Conservation (phyloP, 2,329 filamentous ascomycete genomes). For the Fusarium tuaranense region DNA sequence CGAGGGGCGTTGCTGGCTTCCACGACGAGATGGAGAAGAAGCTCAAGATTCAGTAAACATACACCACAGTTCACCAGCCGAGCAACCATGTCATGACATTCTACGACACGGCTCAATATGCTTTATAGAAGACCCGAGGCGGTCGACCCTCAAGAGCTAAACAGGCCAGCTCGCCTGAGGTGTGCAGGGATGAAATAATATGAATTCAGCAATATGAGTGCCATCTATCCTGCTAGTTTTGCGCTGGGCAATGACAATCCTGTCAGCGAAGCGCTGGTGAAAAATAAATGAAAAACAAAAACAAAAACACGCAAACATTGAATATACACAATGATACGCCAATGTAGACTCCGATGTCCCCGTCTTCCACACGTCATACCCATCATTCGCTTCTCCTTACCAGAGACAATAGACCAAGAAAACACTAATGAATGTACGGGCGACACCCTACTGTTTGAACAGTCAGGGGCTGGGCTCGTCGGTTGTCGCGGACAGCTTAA, state of each 20-base stretch:
- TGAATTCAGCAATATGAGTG: slow-evolving; percentile 25
- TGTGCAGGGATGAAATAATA: slow-evolving; percentile 14
- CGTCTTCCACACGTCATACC: slow-evolving; percentile 40
- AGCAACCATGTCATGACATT: slow-evolving; percentile 7
- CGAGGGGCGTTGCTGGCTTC: slow-evolving; percentile 76
- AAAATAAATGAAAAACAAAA: slow-evolving; percentile 39
- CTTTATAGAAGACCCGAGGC: slow-evolving; percentile 31
- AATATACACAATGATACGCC: slow-evolving; percentile 46
- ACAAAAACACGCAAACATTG: slow-evolving; percentile 38
- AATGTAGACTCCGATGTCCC: slow-evolving; percentile 45
- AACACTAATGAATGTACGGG: slow-evolving; percentile 35
- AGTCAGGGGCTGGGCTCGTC: slow-evolving; percentile 1
- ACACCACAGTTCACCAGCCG: background rate
- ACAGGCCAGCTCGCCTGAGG: background rate
- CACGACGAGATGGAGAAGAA: slow-evolving; percentile 96
- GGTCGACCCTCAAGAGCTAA: background rate
- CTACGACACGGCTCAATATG: slow-evolving; percentile 32
- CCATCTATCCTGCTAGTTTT: slow-evolving; percentile 50
- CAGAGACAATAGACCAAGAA: slow-evolving; percentile 39
- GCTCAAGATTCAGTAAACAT: slow-evolving; percentile 74
- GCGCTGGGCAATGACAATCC: slow-evolving; percentile 25
- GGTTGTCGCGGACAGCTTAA: slow-evolving; percentile 10
- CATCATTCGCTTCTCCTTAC: slow-evolving; percentile 40
- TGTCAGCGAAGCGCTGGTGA: slow-evolving; percentile 26
- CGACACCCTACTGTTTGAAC: slow-evolving; percentile 6